Base-by-base conservation (phyloP, 345 rosid genomes). In the Pugionium cornutum region DNA sequence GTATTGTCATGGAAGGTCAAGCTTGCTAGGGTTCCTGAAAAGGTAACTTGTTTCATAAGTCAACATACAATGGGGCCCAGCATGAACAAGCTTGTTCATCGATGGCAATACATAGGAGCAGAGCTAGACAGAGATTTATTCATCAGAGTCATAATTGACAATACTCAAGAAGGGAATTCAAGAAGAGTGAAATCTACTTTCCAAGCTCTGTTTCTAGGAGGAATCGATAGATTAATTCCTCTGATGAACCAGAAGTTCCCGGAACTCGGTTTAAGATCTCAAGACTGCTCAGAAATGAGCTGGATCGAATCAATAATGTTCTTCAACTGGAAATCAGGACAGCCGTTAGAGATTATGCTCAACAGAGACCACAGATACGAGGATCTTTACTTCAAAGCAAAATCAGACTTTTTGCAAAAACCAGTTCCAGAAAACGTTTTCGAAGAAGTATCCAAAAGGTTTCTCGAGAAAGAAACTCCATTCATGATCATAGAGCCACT, bases 341-440 rank as follows among this genome's bases (percentile, higher is more conserved):
- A 81, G 6, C 39, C 80, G 1, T 7, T 76, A 18, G 63, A 70
- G 41, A 77, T 29, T n/a, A 9, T 86, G 53, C 78, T 77, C 5
- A 68, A 79, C 26, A 75, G 82, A 50, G 40, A 54, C 52, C 58
- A 8, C 1, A 9, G 68, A 4, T 54, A 33, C 8, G 63, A 69
- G 6, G 64, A 81, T 7, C 63, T 28, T 2, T 45, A 37, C 11
- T 84, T 60, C 73, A 86, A 88, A 75, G 78, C 73, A 34, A 91
- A 91, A 68, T 88, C 97, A 0, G 97, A 88, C 64, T 91, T 62
- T 29, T 86, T 88, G 0, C 66, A 77, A 62, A 69, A 56, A 0
- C 83, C 84, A 2, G 69, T 86, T 39, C 62, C 83, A 0, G 78
- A 73, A 53, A 26, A 8, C 25, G 73, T 58, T 5, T 48, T 90